A percentile compares a stretch with the other conserved stretches of the same genome.
These are phyloP conservation scores for Aspergillus novofumigatus DNA, from an alignment of 2,329 filamentous ascomycete species.

Conservation along the genomic window DNA sequence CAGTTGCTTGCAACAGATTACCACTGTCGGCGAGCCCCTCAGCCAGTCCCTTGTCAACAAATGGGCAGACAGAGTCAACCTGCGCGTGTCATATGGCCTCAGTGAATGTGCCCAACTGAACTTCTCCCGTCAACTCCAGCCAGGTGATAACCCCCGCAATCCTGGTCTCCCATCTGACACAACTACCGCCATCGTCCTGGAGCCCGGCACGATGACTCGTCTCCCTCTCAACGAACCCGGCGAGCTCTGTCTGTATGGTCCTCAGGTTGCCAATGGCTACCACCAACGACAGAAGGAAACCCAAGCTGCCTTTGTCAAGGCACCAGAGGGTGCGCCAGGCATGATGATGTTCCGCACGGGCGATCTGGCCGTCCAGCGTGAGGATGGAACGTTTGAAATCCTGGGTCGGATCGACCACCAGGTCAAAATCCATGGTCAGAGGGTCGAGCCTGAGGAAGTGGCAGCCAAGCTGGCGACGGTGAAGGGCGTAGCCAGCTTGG, in stretches of 20 bases:
- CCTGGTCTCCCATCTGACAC: neutral
- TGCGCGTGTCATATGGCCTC: neutral
- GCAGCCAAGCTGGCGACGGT: neutral
- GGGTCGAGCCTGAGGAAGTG: neutral
- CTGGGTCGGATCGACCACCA: constrained; percentile 1
- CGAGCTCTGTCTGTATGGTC: neutral
- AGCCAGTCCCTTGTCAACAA: neutral
- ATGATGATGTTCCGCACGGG: constrained; percentile 2
- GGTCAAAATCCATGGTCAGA: constrained; percentile 1
- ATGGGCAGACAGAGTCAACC: neutral
- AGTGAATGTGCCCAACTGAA: neutral
- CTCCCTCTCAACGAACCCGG: neutral
- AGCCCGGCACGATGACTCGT: neutral
- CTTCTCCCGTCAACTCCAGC: neutral
- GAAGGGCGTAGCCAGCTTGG: neutral
- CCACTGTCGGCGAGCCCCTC: neutral
- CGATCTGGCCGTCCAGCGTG: neutral
- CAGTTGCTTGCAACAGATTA: neutral
- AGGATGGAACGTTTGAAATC: neutral
- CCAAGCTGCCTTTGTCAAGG: neutral
- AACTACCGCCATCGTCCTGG: neutral
- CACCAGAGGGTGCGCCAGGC: neutral
- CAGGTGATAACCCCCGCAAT: neutral
- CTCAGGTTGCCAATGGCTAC: neutral
- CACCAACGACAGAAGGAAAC: neutral